phyloP scores from a whole-genome alignment of 768 basidiomycete genomes.

The Mycena alexandri region DNA sequence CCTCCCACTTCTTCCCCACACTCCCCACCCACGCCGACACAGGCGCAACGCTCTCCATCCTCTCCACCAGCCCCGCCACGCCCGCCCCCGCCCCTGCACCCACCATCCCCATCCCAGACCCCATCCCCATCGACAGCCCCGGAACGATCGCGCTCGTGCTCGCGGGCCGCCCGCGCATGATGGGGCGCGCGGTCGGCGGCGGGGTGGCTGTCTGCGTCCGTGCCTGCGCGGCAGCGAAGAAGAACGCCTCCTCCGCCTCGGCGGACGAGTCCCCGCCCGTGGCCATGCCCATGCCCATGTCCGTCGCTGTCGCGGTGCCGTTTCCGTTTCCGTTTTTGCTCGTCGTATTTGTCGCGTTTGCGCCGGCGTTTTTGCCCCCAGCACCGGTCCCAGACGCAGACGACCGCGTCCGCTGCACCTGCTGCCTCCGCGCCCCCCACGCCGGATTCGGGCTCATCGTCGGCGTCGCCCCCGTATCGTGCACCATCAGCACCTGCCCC shows the following conservation, averaged over 20 bases:
- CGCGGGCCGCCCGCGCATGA: constrained; percentile 24
- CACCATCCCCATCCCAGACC: no score
- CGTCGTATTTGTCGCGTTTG: constrained; percentile 24
- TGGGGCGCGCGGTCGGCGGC: constrained; percentile 6
- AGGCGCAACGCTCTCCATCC: constrained; percentile 46
- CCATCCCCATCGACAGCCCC: no score
- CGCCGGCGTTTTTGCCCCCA: constrained; percentile 41
- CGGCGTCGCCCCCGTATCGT: constrained; percentile 64
- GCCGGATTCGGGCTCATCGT: constrained; percentile 63
- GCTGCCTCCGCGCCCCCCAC: constrained; percentile 48
- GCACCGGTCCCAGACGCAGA: no score
- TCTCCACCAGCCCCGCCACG: constrained; percentile 48
- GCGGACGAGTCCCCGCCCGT: constrained; percentile 29
- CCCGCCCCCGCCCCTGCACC: constrained; percentile 9
- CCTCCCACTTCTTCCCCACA: constrained; percentile 72
- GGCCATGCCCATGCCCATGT: background rate
- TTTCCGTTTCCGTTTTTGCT: no score
- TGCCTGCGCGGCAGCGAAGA: constrained; percentile 28
- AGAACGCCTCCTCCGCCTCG: constrained; percentile 35
- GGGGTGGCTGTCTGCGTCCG: no score
- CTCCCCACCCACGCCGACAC: constrained; percentile 66
- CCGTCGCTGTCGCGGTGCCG: no score
- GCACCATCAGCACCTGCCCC: constrained; percentile 55
- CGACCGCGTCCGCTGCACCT: constrained; percentile 24
- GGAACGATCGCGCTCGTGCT: constrained; percentile 26